Evolutionary conservation across 2,329 filamentous ascomycete species (phyloP), one percentile per base, ranked within the genome.

Genomic region (Curvularia hawaiiensis): DNA sequence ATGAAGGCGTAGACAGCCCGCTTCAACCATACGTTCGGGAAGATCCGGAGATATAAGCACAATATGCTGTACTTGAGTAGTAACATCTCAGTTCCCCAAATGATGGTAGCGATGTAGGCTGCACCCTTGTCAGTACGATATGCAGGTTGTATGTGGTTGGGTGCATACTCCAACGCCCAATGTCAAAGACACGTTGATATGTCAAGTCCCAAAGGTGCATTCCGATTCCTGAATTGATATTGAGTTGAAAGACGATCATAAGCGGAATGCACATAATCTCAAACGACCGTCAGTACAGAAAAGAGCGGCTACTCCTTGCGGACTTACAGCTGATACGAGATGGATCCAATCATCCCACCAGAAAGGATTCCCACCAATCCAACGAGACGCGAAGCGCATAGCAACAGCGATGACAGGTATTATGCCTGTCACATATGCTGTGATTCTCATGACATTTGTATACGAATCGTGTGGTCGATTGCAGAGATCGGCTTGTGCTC

Each of bases 311-410:
- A 14, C 18, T 16, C 16, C 24, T 47, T n/a, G 50, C 12, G 33
- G 28, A 30, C 50, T 38, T 53, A 53, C 50, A 9, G 43, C 50
- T 12, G 50, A 31, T 46, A 24, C 50, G 4, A 53, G 50, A 53
- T 53, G 50, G 50, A 53, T 7, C 50, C 50, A 53, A 47, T 53
- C 50, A 24, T 53, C 50, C 40, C 43, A 53, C 50, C 50, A 53
- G 12, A 53, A 41, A 22, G 35, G n/a, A 24, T 47, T 53, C 16
- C 31, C 22, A 18, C 50, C 50, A 6, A 53, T n/a, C n/a, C 43
- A 53, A 26, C 50, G 50, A 18, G 50, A 53, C 11, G 50, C 31
- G 28, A 53, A 53, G 43, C 50, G 50, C 50, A 53, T 53, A 38
- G 26, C 50, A 46, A 53, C 26, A 43, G 43, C 50, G 9, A 53